Evolutionary conservation across 2,329 filamentous ascomycete genomes (phyloP).

Genomic region (Leptodontidium sp.): DNA sequence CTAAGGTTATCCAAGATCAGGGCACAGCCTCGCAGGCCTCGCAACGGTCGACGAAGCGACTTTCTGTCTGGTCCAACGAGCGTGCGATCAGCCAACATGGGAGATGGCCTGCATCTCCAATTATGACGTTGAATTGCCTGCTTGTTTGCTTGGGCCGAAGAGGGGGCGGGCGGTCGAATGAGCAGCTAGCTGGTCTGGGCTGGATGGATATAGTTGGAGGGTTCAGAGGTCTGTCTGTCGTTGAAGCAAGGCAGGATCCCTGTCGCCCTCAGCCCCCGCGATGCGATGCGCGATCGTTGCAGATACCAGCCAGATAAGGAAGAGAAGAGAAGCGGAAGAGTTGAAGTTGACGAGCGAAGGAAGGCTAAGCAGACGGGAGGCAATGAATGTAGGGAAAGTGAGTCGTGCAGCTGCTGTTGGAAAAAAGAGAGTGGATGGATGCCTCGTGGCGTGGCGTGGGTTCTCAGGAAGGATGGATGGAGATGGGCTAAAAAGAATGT

Average conservation of each 20-base stretch:
- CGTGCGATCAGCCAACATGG: constrained; percentile 27
- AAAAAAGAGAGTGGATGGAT: constrained; percentile 5
- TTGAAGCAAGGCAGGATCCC: constrained; percentile 33
- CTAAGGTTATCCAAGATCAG: constrained; percentile 30
- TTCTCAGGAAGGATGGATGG: constrained; percentile 13
- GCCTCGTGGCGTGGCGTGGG: neutral
- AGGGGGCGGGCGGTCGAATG: neutral
- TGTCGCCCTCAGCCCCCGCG: constrained; percentile 26
- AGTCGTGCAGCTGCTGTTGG: neutral
- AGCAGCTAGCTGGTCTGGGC: neutral
- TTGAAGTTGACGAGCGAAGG: neutral
- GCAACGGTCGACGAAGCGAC: constrained; percentile 10
- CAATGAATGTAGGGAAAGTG: neutral
- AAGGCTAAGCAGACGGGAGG: neutral
- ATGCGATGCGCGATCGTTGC: constrained; percentile 13
- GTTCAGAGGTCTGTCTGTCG: neutral
- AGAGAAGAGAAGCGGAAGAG: neutral
- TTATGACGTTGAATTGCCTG: constrained; percentile 32
- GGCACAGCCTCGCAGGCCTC: constrained; percentile 26
- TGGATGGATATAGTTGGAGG: neutral
- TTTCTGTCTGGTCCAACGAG: constrained; percentile 24
- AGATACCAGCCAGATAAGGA: constrained; percentile 19
- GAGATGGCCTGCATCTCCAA: constrained; percentile 38
- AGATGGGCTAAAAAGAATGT: constrained; percentile 18
- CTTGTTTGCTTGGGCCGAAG: neutral